Evolutionary conservation across 441 rosid species (phyloP), one percentile per base, ranked within the genome.

Genomic region (Capsella rubella): DNA sequence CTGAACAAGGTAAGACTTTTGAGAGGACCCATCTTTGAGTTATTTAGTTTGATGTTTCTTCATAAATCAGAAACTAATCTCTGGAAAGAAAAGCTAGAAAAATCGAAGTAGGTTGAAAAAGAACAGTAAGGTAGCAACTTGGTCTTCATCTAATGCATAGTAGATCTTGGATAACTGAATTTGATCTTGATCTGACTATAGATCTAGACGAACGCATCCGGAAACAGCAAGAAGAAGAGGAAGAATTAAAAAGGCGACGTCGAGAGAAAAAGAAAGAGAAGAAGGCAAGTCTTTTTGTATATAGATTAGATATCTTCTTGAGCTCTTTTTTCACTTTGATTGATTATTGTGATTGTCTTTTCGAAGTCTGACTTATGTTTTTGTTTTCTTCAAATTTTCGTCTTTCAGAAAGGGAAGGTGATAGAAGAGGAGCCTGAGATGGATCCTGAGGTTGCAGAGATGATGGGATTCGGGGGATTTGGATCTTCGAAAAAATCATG

Each of bases 391-490:
- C n/a, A 34, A 40, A 56, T 1, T 32, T 34, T 46, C 21, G 53
- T 60, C 60, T 5, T 67, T 53, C 87, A 95, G 99, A 90, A 87
- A 83, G 99, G 90, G 82, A 92, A 92, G 77, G 86, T 84, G 18
- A 76, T 79, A 11, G 97, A 90, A 65, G 98, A 89, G 78, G 99
- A 89, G 77, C 83, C 86, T 4, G 97, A 95, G 64, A 79, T 86
- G 53, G 96, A 90, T 81, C 90, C 96, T 0, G 96, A 92, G 46
- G 90, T 95, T 77, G 99, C 99, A 46, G 97, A 94, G 65, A 75
- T 90, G 92, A 95, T 95, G 99, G 99, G 99, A 61, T 95, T 95
- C 32, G 98, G 96, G 6, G 95, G 99, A 57, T 95, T 95, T 64
- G 84, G 97, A 40, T 86, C 97, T 29, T 89, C 97, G 3, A 92